Conservation (phyloP, 2,329 filamentous ascomycete genomes). For the Fusarium sarcochroum region DNA sequence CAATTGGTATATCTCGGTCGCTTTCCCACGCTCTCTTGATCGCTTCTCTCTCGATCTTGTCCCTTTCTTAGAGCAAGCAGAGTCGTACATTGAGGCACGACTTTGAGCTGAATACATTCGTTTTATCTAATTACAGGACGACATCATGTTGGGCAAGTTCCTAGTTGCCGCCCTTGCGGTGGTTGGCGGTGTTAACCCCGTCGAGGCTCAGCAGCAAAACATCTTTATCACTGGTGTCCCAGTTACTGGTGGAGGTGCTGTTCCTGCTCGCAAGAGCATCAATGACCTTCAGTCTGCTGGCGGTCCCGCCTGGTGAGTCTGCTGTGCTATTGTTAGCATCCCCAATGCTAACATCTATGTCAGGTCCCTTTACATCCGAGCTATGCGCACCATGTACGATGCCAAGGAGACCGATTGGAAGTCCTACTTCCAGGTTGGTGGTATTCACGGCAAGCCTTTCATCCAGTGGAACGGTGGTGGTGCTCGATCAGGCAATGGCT, state of each 20-base stretch:
- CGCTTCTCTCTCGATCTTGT: slow-evolving; percentile 17
- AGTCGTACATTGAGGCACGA: slow-evolving; percentile 43
- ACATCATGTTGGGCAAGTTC: slow-evolving; percentile 41
- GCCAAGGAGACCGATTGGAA: slow-evolving; percentile 57
- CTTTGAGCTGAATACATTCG: slow-evolving; percentile 36
- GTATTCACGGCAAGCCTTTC: slow-evolving; percentile 62
- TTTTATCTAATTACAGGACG: slow-evolving; percentile 29
- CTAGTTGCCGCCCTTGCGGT: slow-evolving; percentile 47
- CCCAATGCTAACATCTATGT: slow-evolving; percentile 25
- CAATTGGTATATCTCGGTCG: slow-evolving; percentile 34
- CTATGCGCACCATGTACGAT: slow-evolving; percentile 60
- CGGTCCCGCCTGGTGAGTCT: slow-evolving; percentile 61
- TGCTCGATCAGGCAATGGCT: slow-evolving; percentile 45
- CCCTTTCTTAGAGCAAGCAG: slow-evolving; percentile 31
- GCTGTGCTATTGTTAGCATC: neutral
- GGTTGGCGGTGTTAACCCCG: slow-evolving; percentile 40
- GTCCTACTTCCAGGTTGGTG: slow-evolving; percentile 66
- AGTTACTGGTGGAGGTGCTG: slow-evolving; percentile 56
- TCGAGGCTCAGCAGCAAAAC: slow-evolving; percentile 44
- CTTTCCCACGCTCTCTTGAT: slow-evolving; percentile 28
- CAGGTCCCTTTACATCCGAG: slow-evolving; percentile 66
- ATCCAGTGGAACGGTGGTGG: slow-evolving; percentile 61
- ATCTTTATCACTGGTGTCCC: slow-evolving; percentile 57
- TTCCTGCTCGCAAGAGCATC: slow-evolving; percentile 63
- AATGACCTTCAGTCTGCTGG: slow-evolving; percentile 59